Base-by-base conservation (phyloP, 2,329 filamentous ascomycete genomes). In the Ophiostoma sp. region DNA sequence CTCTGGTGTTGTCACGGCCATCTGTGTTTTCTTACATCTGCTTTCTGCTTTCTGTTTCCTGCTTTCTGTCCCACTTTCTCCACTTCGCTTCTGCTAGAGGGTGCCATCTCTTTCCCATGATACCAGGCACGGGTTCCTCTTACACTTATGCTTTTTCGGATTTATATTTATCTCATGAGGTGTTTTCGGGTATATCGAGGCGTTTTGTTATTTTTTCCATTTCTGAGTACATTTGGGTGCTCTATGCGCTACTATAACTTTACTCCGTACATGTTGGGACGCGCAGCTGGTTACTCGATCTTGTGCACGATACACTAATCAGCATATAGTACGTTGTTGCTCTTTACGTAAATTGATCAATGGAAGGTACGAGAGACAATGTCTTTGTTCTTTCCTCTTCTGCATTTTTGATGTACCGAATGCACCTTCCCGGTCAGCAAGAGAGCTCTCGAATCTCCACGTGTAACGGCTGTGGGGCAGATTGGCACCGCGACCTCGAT, bases 71-170 rank as follows among this genome's bases (percentile, higher is more conserved):
- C 14, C 42, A 4, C n/a, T 55, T 5, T n/a, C 14, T 47, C 7
- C 16, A 11, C 42, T 45, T 45, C 42, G 7, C 42, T 8, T 45
- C 14, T 8, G 8, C 14, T 47, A 47, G 27, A 36, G 27, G 27
- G 49, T 55, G 49, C 49, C 18, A 55, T 55, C 49, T 68, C 41
- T 65, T 60, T 68, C 47, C 36, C 49, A 67, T 69, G 68, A 69
- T 69, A 69, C 68, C 68, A 69, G 68, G 60, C 65, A 44, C 65
- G 16, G 45, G 47, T 8, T 52, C 0, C 27, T 27, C 27, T 27
- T 27, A 27, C 27, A 27, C 27, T 55, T n/a, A 11, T 55, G 42
- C 12, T 7, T 36, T 55, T 36, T 27, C 9, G 42, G 42, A 55
- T 36, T 36, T 55, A 11, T 65, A 27, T 27, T 8, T 16, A 14